Base-by-base conservation (phyloP, 345 rosid species). In the Corchorus capsularis region DNA sequence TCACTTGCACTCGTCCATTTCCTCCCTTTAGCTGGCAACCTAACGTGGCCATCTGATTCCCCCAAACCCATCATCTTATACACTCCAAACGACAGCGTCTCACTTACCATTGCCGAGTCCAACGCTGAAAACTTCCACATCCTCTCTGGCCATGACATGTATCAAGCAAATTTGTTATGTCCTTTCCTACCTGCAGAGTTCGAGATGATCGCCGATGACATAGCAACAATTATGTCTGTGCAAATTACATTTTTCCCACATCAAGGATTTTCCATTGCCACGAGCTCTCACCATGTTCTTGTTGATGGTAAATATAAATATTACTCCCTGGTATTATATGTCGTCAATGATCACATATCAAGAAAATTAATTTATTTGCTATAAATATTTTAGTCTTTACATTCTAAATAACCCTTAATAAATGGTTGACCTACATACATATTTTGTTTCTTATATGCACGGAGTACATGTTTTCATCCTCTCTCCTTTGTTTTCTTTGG, bases 201-300 rank as follows among this genome's bases (percentile, higher is more conserved):
- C 62, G 60, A 27, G 27, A 27, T 70, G 0, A 55, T 63, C 16
- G 46, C 78, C 0, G 75, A 83, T 61, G 69, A 76, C 32, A 64
- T 72, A 39, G 75, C 82, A 1, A 20, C 77, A 0, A 47, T 53
- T 0, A 55, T 80, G 0, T 61, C 86, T 0, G 35, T 71, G 6
- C 82, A 84, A 54, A 81, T 84, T 69, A 84, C 87, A 19, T 43
- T 84, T 22, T 84, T 84, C 34, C 84, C 82, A 0, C 45, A 81
- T 69, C 49, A 63, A 0, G 87, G 87, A 11, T 79, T 84, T 57
- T 64, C 81, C 69, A 59, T 84, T 20, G 84, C 82, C 14, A 14
- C 76, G 0, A 22, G 39, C 2, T 63, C 69, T 69, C 87, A 79
- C 79, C 87, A 84, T 8, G 79, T 79, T 7, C 75, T 74, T 73